Conservation (phyloP, 208 protist genomes). For the Angomonas deanei region DNA sequence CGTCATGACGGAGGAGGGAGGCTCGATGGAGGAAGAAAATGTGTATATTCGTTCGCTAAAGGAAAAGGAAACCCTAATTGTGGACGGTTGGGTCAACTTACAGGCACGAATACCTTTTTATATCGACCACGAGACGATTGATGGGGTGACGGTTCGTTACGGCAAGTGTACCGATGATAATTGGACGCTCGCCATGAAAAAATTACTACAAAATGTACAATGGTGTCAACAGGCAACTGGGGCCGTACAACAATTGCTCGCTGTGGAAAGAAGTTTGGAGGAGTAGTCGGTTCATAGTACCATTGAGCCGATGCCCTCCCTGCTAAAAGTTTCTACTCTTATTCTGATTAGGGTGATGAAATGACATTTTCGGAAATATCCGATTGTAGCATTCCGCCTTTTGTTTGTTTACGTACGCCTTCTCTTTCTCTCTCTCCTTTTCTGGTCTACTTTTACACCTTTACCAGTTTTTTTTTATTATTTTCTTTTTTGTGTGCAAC, state of each 20-base stretch:
- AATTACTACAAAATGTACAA: constrained; percentile 63
- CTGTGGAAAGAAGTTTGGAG: constrained; percentile 3
- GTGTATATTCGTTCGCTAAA: background rate
- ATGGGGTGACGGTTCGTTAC: constrained; percentile 59
- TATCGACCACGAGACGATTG: constrained; percentile 1
- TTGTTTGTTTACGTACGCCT: constrained; percentile 6
- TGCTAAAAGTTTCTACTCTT: constrained; percentile 4
- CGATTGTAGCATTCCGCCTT: constrained; percentile 2
- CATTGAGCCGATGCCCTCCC: too few relatives aligned
- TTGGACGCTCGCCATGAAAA: constrained; percentile 81
- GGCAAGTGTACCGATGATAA: constrained; percentile 46
- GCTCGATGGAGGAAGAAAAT: too few relatives aligned
- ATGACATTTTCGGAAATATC: too few relatives aligned
- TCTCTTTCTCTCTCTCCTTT: background rate
- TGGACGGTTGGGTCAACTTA: background rate
- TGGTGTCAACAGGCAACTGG: constrained; percentile 66
- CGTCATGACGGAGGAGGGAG: background rate
- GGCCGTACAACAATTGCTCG: constrained; percentile 37
- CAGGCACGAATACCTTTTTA: background rate
- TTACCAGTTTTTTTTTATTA: constrained; percentile 7
- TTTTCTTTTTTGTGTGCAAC: background rate
- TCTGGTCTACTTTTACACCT: background rate
- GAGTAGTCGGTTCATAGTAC: background rate
- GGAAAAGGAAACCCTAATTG: background rate
- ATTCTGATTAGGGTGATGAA: too few relatives aligned